Percentiles rank a stretch among this genome's conserved stretches.
phyloP scores from a whole-genome alignment of 176 grass and related monocot species.

The Raddia distichophylla region DNA sequence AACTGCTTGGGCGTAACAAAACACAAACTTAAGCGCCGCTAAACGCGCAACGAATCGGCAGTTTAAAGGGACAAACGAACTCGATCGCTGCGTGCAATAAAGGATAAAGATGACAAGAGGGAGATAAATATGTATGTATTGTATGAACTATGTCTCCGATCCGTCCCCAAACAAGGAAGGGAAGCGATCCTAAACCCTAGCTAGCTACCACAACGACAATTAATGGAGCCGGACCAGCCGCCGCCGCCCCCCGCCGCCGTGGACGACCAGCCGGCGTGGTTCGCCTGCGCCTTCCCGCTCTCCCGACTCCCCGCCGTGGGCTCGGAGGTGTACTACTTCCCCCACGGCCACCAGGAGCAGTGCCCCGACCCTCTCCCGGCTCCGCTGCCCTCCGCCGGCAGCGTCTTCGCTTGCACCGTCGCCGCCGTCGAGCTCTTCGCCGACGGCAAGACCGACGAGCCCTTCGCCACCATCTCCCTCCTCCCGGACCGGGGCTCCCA shows the following conservation, averaged over 20 bases:
- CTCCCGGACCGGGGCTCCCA: slow-evolving; percentile 38
- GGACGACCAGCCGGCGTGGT: slow-evolving; percentile 48
- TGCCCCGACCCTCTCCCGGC: slow-evolving; percentile 38
- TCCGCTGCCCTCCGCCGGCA: background rate
- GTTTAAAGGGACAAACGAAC: no score
- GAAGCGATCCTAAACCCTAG: slow-evolving; percentile 34
- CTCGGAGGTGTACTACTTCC: slow-evolving; percentile 71
- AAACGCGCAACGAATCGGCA: no score
- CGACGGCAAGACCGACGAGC: slow-evolving; percentile 60
- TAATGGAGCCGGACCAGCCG: no score
- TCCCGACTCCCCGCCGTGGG: slow-evolving; percentile 57
- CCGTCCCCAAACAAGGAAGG: no score
- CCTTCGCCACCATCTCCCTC: slow-evolving; percentile 52
- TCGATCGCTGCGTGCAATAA: no score
- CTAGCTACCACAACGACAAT: background rate
- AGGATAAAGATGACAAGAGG: no score
- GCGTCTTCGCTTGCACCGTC: slow-evolving; percentile 54
- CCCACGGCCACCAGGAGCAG: slow-evolving; percentile 73
- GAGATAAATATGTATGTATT: no score
- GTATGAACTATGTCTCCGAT: no score
- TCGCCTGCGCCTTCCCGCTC: slow-evolving; percentile 57
- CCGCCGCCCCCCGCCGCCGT: background rate
- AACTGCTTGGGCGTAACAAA: no score
- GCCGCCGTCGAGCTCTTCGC: slow-evolving; percentile 44
- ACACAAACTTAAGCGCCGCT: no score